Evolutionary conservation across 129 eudicot genomes (phyloP), one percentile per base, ranked within the genome.

Genomic region (Scalesia atractyloides): DNA sequence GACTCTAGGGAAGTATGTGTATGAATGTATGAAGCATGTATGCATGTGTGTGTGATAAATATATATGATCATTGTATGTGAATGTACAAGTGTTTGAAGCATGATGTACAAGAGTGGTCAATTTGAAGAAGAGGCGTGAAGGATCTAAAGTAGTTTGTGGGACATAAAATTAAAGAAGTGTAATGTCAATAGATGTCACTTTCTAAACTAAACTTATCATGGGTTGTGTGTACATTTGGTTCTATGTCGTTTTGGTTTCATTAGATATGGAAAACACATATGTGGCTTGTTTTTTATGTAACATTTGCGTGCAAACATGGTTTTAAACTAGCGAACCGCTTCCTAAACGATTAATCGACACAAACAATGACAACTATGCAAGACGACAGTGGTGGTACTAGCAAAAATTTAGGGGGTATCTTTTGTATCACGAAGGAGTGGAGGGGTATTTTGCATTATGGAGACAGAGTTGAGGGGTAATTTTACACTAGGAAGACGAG

Each of bases 61-160:
- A 13, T 15, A 10, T 53, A n/a, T n/a, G n/a, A n/a, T n/a, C 7
- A 41, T 41, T 19, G 16, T 22, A 22, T 57, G n/a, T 57, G 37
- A 57, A 66, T 11, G 74, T 75, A 66, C 73, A 75, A 75, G 80
- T 62, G 57, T 1, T 69, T 62, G 52, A 50, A 77, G 72, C 64
- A 24, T 69, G 72, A 61, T 24, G 72, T 22, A 78, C 66, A 62
- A 16, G 82, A 54, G 74, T 30, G 61, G 80, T 76, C 60, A 56
- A 76, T 66, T 60, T 47, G 72, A 63, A 52, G 67, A 78, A 78
- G 77, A 78, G 82, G 58, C 82, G 82, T 78, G 77, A 78, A 78
- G 82, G 73, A 78, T 70, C 33, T 16, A 51, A 78, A 78, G 73
- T 71, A 18, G 59, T 78, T 78, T 78, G 66, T 78, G 82, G 67